Evolutionary conservation across 106 monocot genomes (phyloP).

Genomic region (Allium fistulosum): DNA sequence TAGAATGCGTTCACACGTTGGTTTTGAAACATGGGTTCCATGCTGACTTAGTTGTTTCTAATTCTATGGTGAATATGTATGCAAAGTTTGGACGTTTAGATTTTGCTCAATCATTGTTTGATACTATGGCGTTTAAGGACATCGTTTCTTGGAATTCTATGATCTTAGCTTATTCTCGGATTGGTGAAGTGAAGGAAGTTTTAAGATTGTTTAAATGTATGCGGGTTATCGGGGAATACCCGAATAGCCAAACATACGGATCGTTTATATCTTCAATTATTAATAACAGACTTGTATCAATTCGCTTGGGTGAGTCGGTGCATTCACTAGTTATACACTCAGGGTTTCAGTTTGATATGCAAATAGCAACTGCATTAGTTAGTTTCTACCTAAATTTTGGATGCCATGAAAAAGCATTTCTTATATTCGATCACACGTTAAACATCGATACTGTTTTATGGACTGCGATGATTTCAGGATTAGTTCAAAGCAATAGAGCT

Average conservation of each 20-base stretch:
- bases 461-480: constrained; percentile 68
- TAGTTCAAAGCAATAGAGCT: constrained; percentile 39
- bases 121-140: constrained; percentile 40
- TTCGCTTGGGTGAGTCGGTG: constrained; percentile 13
- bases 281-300: constrained; percentile 1
- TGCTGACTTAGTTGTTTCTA: constrained; percentile 26
- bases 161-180: constrained; percentile 35
- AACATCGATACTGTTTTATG: constrained; percentile 40
- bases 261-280: constrained; percentile 29
- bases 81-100: constrained; percentile 16
- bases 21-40: constrained; percentile 23
- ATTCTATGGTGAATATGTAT: constrained; percentile 47
- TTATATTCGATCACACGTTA: constrained; percentile 23
- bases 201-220: constrained; percentile 31
- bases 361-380: constrained; percentile 38
- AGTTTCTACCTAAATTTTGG: constrained; percentile 44
- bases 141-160: constrained; percentile 65
- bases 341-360: constrained; percentile 30
- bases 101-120: constrained; percentile 37
- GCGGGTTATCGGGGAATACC: constrained; percentile 17
- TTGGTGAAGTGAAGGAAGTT: constrained; percentile 11
- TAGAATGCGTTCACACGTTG: constrained; percentile 33
- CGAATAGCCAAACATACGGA: constrained; percentile 44
- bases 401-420: constrained; percentile 14
- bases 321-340: constrained; percentile 38